Conservation (phyloP, 2,329 filamentous ascomycete genomes). For the Paradendryphiella salina region DNA sequence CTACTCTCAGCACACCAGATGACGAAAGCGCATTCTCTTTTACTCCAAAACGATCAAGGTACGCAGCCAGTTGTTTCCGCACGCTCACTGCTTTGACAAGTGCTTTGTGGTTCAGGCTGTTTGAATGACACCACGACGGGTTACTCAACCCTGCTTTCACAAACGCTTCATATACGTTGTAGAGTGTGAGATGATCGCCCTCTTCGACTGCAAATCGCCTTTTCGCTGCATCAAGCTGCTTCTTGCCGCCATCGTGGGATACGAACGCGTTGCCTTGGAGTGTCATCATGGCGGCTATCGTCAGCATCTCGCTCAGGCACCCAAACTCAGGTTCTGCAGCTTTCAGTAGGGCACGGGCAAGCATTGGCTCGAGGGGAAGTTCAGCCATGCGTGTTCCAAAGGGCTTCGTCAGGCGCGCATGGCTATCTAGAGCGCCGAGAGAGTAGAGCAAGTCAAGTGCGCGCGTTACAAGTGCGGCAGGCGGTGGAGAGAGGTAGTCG, state of each 20-base stretch:
- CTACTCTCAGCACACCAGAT: constrained; percentile 44
- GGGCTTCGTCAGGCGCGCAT: constrained; percentile 86
- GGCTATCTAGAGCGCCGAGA: constrained; percentile 82
- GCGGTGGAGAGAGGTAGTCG: constrained; percentile 83
- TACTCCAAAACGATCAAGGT: constrained; percentile 83
- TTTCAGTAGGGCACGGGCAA: constrained; percentile 82
- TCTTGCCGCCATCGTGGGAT: constrained; percentile 75
- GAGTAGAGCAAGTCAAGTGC: constrained; percentile 87
- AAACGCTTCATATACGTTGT: constrained; percentile 93
- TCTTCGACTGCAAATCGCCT: constrained; percentile 88
- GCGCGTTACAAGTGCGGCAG: constrained; percentile 79
- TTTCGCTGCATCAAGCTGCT: constrained; percentile 71
- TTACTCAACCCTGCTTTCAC: constrained; percentile 81
- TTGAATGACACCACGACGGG: constrained; percentile 81
- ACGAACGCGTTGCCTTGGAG: constrained; percentile 84
- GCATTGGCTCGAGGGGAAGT: constrained; percentile 91
- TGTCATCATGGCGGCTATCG: constrained; percentile 92
- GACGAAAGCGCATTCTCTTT: constrained; percentile 55
- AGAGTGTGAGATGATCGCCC: constrained; percentile 87
- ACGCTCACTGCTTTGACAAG: constrained; percentile 83
- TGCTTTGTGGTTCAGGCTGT: constrained; percentile 83
- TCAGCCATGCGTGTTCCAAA: constrained; percentile 92
- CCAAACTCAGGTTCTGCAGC: constrained; percentile 65
- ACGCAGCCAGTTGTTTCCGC: constrained; percentile 80
- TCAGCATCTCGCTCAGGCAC: constrained; percentile 83